A percentile compares a stretch with the other conserved stretches of the same genome.
These are phyloP conservation scores for Podospora tetraspora DNA, from an alignment of 495 filamentous ascomycete genomes.

Conservation along the genomic window DNA sequence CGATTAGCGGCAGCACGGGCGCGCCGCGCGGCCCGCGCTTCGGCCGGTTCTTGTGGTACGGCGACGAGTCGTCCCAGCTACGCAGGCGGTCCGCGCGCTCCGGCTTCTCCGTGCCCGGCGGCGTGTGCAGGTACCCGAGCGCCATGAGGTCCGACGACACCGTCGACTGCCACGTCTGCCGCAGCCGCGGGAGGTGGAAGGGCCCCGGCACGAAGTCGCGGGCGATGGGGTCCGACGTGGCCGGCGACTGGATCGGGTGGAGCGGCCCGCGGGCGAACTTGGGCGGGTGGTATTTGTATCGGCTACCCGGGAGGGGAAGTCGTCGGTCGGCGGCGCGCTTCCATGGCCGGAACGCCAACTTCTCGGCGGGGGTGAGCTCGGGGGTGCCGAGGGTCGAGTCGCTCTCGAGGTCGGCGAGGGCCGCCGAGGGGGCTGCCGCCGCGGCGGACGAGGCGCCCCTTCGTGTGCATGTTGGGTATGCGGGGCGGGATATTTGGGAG, in stretches of 20 bases:
- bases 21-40: conserved; percentile 73
- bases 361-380: conserved; percentile 29
- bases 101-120: conserved; percentile 58
- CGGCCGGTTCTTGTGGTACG: conserved; percentile 87
- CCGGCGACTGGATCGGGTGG: conserved; percentile 82
- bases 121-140: conserved; percentile 73
- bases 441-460: conserved; percentile 38
- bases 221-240: conserved; percentile 76
- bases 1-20: conserved; percentile 59
- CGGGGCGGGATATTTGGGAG: conserved; percentile 22
- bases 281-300: conserved; percentile 85
- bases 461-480: conserved; percentile 22
- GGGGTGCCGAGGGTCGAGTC: conserved; percentile 32
- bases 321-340: conserved; percentile 42
- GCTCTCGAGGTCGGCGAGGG: conserved; percentile 36
- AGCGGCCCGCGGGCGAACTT: conserved; percentile 91
- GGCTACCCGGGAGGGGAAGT: conserved; percentile 33
- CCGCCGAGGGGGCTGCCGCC: conserved; percentile 14
- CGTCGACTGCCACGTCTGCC: conserved; percentile 84
- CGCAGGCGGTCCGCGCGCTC: conserved; percentile 62
- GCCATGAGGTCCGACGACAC: conserved; percentile 86
- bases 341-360: conserved; percentile 35
- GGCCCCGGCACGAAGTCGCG: conserved; percentile 88
- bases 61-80: conserved; percentile 81
- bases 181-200: conserved; percentile 79